Base-by-base conservation (phyloP, 495 filamentous ascomycete species). In the Tuber aestivum region DNA sequence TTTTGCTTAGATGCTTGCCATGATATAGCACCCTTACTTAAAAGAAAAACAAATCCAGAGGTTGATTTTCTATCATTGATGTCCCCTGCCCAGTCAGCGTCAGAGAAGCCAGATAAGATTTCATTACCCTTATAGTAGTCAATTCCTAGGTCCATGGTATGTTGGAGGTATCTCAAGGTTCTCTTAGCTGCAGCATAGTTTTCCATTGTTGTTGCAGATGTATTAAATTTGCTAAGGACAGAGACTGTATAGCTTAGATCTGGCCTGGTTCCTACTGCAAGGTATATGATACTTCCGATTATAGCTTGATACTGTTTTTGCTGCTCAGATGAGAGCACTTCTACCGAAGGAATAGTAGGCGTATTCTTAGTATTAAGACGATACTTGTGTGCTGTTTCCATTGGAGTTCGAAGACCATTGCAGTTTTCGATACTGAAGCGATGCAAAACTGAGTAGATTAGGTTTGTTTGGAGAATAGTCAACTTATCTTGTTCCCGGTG, bases 341-440 rank as follows among this genome's bases (percentile, higher is more conserved):
- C 0, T 0, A 0, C 1, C 0, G 8, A 0, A 10, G 8, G 7
- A n/a, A 50, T 0, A 9, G 6, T 10, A 1, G 21, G 10, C 0
- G 23, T 20, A 10, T 5, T 0, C 0, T 3, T n/a, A 2, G 2
- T 50, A 27, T 23, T 27, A 1, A 56, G 23, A 3, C 8, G 1
- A 9, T 56, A 2, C 8, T 4, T 0, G 8, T 9, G 8, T 2
- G 48, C 1, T 2, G 23, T 56, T 9, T 56, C 48, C 48, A 27
- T 56, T 27, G 9, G 23, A 2, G 23, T 56, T 8, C 0, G 0
- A 0, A 27, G 9, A 2, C 23, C 48, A 56, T 27, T 56, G 3
- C 48, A 56, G 23, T 27, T 12, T 2, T 1, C 9, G 0, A 56
- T 56, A 1, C 23, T 9, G 27, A 56, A 56, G 6, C 23, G 8